A percentile compares a stretch with the other conserved stretches of the same genome.
Evolutionary conservation across 495 filamentous ascomycete genomes (phyloP).

Genomic region (Polyplosphaeria fusca): DNA sequence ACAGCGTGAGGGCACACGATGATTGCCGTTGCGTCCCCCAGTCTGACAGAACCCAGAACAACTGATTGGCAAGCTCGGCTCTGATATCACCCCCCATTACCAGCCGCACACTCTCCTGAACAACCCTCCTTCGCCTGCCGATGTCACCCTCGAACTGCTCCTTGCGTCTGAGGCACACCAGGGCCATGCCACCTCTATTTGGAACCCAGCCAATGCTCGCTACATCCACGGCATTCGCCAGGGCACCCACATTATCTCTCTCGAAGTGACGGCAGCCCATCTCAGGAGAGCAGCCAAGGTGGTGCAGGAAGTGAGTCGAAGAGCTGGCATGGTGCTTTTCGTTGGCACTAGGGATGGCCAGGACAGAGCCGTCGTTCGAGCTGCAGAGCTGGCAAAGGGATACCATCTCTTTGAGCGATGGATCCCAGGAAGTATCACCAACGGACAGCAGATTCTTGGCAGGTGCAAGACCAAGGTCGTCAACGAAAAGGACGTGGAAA

Average conservation of each 20-base stretch:
- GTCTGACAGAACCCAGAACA: slow-evolving; percentile 38
- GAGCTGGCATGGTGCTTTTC: slow-evolving; percentile 84
- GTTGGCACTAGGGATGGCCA: slow-evolving; percentile 83
- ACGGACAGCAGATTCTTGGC: slow-evolving; percentile 80
- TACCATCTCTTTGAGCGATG: slow-evolving; percentile 94
- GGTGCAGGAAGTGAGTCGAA: slow-evolving; percentile 78
- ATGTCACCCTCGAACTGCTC: slow-evolving; percentile 86
- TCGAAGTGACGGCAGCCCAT: slow-evolving; percentile 82
- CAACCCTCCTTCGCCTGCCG: slow-evolving; percentile 69
- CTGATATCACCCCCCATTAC: slow-evolving; percentile 57
- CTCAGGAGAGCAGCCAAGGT: slow-evolving; percentile 86
- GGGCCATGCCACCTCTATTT: slow-evolving; percentile 85
- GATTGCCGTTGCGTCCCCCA: not conserved
- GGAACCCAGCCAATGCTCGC: slow-evolving; percentile 91
- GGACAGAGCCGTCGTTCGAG: slow-evolving; percentile 70
- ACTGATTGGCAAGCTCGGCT: slow-evolving; percentile 50
- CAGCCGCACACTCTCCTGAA: slow-evolving; percentile 62
- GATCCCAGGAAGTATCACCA: slow-evolving; percentile 90
- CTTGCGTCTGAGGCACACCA: slow-evolving; percentile 89
- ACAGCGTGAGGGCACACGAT: slow-evolving; percentile 15
- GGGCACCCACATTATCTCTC: slow-evolving; percentile 88
- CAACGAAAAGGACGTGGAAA: slow-evolving; percentile 63
- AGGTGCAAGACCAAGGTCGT: slow-evolving; percentile 64
- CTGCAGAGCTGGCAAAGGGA: slow-evolving; percentile 70
- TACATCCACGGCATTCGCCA: slow-evolving; percentile 93